A percentile compares a stretch with the other conserved stretches of the same genome.
These are phyloP conservation scores for Penicillium occitanis DNA, from an alignment of 2,329 filamentous ascomycete species.

Conservation along the genomic window DNA sequence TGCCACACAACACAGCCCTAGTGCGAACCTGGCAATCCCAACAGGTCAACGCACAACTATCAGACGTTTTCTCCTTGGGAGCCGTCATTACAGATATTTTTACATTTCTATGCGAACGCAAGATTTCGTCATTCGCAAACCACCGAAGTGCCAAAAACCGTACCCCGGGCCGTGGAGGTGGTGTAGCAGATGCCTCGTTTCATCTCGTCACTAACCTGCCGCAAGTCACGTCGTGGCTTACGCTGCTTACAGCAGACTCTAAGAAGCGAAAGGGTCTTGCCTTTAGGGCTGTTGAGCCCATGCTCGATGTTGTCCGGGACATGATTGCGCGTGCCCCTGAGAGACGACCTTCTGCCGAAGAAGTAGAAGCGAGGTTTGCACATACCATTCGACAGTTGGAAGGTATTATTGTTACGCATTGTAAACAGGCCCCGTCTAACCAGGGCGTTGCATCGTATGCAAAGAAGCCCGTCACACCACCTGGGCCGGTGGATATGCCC, in stretches of 20 bases:
- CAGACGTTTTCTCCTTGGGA: constrained; percentile 61
- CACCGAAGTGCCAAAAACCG: constrained; percentile 57
- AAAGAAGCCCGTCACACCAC: not conserved
- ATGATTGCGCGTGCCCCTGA: constrained; percentile 40
- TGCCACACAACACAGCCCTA: constrained; percentile 28
- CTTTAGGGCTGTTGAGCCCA: constrained; percentile 40
- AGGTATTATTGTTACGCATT: constrained; percentile 22
- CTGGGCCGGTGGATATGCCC: not conserved
- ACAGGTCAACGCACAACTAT: constrained; percentile 36
- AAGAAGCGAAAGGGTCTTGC: constrained; percentile 42
- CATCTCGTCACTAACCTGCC: constrained; percentile 53
- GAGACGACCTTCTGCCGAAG: constrained; percentile 33
- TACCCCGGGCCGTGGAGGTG: constrained; percentile 48
- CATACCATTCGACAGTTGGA: constrained; percentile 27
- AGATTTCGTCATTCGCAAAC: constrained; percentile 55
- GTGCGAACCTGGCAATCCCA: constrained; percentile 42
- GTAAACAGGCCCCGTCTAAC: constrained; percentile 9
- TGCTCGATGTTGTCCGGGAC: constrained; percentile 39
- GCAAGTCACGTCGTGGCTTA: constrained; percentile 59
- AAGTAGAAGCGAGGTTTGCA: constrained; percentile 31
- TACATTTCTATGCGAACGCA: constrained; percentile 59
- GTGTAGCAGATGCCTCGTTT: constrained; percentile 57
- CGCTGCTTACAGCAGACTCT: constrained; percentile 50
- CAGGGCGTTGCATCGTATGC: not conserved
- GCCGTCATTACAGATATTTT: constrained; percentile 61